Percentiles rank a stretch among this genome's conserved stretches.
Evolutionary conservation across 1,139 yeast species (phyloP).

Genomic region (Yamadazyma triangularis): DNA sequence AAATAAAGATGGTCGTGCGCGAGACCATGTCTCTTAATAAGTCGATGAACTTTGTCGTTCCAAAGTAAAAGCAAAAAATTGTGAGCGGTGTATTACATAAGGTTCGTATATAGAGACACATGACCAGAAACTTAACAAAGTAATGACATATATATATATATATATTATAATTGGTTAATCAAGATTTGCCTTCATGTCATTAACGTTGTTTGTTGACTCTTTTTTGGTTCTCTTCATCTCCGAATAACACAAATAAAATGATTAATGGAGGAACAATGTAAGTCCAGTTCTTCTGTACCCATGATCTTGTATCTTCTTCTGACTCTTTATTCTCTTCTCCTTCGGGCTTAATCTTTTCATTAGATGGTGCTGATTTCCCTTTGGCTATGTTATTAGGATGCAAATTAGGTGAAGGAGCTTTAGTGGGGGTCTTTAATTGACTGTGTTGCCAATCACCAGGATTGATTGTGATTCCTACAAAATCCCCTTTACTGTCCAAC

Average conservation of each 20-base stretch:
- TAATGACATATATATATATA: no score
- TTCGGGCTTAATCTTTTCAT: conserved; percentile 13
- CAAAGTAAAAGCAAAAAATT: no score
- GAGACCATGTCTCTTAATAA: no score
- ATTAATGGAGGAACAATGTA: conserved; percentile 43
- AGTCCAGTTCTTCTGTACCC: conserved; percentile 54
- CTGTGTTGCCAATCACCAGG: conserved; percentile 7
- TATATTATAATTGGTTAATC: neutral
- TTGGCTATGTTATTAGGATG: conserved; percentile 14
- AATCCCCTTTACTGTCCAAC: neutral
- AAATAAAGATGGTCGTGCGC: conserved; percentile 4
- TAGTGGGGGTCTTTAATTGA: conserved; percentile 5
- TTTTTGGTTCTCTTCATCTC: conserved; percentile 21
- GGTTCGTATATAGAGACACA: no score
- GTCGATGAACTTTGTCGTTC: no score
- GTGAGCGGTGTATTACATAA: no score
- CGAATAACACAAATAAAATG: conserved; percentile 25
- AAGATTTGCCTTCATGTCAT: neutral
- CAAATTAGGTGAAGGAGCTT: conserved; percentile 26
- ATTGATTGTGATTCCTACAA: conserved; percentile 1
- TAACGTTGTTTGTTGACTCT: conserved; percentile 7
- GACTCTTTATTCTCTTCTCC: no score
- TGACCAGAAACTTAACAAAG: no score
- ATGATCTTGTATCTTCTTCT: conserved; percentile 34
- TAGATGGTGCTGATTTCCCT: conserved; percentile 5